Base-by-base conservation (phyloP, 805 yeast species). In the Maudiozyma barnettii region DNA sequence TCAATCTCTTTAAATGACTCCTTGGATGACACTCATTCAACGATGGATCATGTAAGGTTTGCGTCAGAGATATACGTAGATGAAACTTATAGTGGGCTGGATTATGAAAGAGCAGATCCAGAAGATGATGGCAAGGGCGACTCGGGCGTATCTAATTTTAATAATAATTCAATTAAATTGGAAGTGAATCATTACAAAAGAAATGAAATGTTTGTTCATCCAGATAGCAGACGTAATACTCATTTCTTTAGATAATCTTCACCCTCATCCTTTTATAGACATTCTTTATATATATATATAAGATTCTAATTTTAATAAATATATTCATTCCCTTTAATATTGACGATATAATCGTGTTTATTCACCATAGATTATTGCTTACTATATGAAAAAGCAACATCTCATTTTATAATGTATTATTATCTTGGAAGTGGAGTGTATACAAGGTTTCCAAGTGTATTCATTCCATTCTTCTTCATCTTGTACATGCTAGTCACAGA, bases 141-240 rank as follows among this genome's bases (percentile, higher is more conserved):
- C 4, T 13, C 36, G 46, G 21, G 44, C 43, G 39, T 44, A 39
- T 23, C 50, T 51, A 54, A 38, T 46, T 37, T 36, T 31, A 14
- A 29, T 20, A 45, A 64, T 23, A 50, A 48, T 5, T 55, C 55
- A 46, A 78, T 84, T 54, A 78, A 86, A 60, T 65, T 69, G 30
- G 90, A 84, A 58, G 61, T 85, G 54, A 84, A 85, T 56, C 68
- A 70, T 33, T 83, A 67, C 65, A 85, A 85, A 59, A 73, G 76
- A 53, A 66, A 66, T 45, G 83, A 77, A 48, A 84, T 85, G 95
- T 63, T 69, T 38, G 84, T 84, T 31, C 89, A 84, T 61, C 81
- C 76, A 46, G 67, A 70, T 36, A 80, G 87, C 38, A 74, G 72
- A 47, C 63, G 67, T 31, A 76, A 78, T 60, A 84, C 93, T 4